phyloP scores from a whole-genome alignment of 352 stramenopile species.

The Phytophthora ramorum region DNA sequence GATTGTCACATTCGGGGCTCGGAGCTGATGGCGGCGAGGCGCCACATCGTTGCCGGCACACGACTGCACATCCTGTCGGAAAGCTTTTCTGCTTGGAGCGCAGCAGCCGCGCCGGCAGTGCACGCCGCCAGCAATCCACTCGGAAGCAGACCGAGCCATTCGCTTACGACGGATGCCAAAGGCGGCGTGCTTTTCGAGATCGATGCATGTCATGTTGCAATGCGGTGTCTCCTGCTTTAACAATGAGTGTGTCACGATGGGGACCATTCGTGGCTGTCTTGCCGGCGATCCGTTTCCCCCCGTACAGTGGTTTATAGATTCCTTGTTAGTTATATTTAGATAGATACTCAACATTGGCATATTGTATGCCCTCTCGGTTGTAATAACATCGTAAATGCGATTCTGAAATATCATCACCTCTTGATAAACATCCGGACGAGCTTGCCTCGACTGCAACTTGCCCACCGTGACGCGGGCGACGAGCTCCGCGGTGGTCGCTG shows the following conservation, averaged over 20 bases:
- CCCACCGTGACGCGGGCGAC: no score
- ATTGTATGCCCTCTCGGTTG: background rate
- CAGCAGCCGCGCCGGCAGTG: conserved; percentile 9
- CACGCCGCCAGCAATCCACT: conserved; percentile 21
- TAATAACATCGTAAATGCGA: background rate
- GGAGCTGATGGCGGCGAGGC: conserved; percentile 11
- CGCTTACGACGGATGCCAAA: background rate
- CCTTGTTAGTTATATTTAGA: background rate
- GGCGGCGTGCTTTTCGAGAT: background rate
- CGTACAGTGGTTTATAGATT: background rate
- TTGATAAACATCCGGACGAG: no score
- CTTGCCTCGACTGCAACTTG: no score
- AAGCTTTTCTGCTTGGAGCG: conserved; percentile 32
- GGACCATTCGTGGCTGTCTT: conserved; percentile 11
- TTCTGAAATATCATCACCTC: no score
- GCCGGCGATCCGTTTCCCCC: background rate
- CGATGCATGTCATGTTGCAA: background rate
- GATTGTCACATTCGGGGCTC: conserved; percentile 9
- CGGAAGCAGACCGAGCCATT: background rate
- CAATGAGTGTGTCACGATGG: background rate
- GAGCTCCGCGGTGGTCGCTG: no score
- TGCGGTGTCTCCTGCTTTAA: conserved; percentile 8
- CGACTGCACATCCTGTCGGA: conserved; percentile 30
- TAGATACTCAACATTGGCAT: background rate
- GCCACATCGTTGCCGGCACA: conserved; percentile 7